phyloP scores from a whole-genome alignment of 1,284 basidiomycete species.

The Pisolithus thermaeus region DNA sequence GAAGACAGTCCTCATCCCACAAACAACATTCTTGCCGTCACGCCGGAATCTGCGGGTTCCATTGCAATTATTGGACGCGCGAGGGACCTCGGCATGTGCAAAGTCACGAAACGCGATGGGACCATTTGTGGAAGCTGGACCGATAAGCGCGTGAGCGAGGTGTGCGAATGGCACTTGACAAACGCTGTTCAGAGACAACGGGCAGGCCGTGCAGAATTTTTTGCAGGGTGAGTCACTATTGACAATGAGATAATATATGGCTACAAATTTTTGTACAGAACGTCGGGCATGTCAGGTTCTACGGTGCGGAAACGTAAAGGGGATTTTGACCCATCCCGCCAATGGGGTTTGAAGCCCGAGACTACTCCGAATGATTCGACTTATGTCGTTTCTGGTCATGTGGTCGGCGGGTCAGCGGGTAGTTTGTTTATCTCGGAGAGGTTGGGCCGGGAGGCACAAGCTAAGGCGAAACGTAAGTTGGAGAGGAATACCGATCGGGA shows the following conservation, averaged over 20 bases:
- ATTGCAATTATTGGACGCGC: conserved; percentile 85
- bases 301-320: conserved; percentile 46
- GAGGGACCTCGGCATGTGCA: conserved; percentile 80
- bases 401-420: conserved; percentile 46
- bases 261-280: conserved; percentile 36
- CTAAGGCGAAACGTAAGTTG: conserved; percentile 59
- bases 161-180: conserved; percentile 89
- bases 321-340: conserved; percentile 57
- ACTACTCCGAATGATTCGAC: conserved; percentile 48
- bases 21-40: conserved; percentile 81
- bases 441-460: conserved; percentile 70
- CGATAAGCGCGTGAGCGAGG: conserved; percentile 74
- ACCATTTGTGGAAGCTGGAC: conserved; percentile 82
- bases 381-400: conserved; percentile 74
- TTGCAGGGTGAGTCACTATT: conserved; percentile 53
- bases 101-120: conserved; percentile 72
- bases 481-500: conserved; percentile 54
- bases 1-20: conserved; percentile 60
- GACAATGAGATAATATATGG: background rate
- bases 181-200: conserved; percentile 70
- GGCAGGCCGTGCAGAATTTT: conserved; percentile 77
- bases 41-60: conserved; percentile 75
- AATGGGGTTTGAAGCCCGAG: conserved; percentile 66
- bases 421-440: conserved; percentile 53
- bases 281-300: conserved; percentile 57